Percentiles rank a stretch among this genome's conserved stretches.
Conservation (phyloP, 2,329 filamentous ascomycete genomes). For the Colletotrichum eleusines region DNA sequence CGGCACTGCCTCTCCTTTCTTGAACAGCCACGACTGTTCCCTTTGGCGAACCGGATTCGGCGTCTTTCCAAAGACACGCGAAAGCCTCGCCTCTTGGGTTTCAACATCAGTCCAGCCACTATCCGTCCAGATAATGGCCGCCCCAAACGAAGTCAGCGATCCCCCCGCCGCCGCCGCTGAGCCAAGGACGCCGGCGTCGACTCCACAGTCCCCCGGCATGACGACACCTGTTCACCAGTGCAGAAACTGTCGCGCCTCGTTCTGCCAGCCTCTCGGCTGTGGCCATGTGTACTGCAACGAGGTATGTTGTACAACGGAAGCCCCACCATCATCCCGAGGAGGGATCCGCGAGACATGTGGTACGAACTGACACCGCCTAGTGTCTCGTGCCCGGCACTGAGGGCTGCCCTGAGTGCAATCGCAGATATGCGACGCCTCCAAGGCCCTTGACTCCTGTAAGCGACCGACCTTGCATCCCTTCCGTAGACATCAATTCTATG, state of each 20-base stretch:
- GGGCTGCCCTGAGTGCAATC: conserved; percentile 20
- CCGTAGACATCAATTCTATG: too few relatives aligned
- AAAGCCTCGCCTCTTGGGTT: not conserved
- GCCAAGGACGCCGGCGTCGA: conserved; percentile 7
- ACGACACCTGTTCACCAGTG: conserved; percentile 17
- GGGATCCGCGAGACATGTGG: not conserved
- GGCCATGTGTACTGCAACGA: conserved; percentile 32
- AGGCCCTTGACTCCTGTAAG: not conserved
- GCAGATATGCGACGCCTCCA: not conserved
- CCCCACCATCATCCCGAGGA: too few relatives aligned
- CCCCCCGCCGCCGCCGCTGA: conserved; percentile 7
- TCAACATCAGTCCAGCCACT: not conserved
- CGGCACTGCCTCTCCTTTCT: too few relatives aligned
- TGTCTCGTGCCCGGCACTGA: not conserved
- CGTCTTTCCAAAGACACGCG: too few relatives aligned
- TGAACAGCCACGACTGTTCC: not conserved
- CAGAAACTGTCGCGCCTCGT: conserved; percentile 18
- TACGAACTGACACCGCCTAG: not conserved
- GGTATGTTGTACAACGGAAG: not conserved
- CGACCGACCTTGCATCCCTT: not conserved
- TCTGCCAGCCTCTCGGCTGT: conserved; percentile 24
- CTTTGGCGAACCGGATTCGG: too few relatives aligned
- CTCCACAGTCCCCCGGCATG: conserved; percentile 6
- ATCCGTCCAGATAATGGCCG: not conserved
- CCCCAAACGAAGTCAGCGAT: not conserved